Conservation (phyloP, 2,329 filamentous ascomycete species). For the Penicillium oxalicum region DNA sequence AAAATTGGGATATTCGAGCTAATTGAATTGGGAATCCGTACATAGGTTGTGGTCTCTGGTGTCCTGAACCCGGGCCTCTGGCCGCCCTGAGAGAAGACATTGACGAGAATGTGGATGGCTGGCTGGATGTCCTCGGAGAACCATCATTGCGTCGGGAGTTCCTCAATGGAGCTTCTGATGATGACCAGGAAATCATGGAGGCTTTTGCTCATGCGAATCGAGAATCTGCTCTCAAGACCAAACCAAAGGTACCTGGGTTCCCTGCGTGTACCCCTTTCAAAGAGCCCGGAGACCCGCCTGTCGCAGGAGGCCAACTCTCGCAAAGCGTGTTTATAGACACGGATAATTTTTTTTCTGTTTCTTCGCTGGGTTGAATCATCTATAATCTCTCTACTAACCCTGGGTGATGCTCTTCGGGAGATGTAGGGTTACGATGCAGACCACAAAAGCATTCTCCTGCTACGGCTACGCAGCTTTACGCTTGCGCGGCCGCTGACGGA, state of each 20-base stretch:
- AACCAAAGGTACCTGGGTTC: slow-evolving; percentile 63
- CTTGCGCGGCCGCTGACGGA: slow-evolving; percentile 63
- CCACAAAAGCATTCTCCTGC: slow-evolving; percentile 71
- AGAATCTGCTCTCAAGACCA: slow-evolving; percentile 72
- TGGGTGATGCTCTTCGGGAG: background rate
- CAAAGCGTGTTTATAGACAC: too few species aligned
- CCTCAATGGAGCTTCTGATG: slow-evolving; percentile 51
- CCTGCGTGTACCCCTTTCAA: too few species aligned
- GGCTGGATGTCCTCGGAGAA: slow-evolving; percentile 62
- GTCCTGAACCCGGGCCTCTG: slow-evolving; percentile 63
- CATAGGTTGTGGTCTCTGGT: slow-evolving; percentile 72
- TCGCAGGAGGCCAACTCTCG: too few species aligned
- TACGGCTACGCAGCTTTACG: slow-evolving; percentile 76
- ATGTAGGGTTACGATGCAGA: slow-evolving; percentile 65
- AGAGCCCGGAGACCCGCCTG: too few species aligned
- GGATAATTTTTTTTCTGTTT: slow-evolving; percentile 11
- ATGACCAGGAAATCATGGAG: slow-evolving; percentile 56
- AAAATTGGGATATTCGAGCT: too few species aligned
- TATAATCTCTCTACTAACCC: background rate
- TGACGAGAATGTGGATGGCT: slow-evolving; percentile 62
- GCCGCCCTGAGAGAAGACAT: slow-evolving; percentile 66
- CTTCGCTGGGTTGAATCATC: background rate
- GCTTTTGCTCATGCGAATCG: slow-evolving; percentile 67
- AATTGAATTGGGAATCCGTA: background rate
- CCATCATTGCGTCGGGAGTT: slow-evolving; percentile 59